Percentiles rank a stretch among this genome's conserved stretches.
These are phyloP conservation scores for Coemansia sp. DNA, from an alignment of 192 early-diverging fungal species.

Conservation along the genomic window DNA sequence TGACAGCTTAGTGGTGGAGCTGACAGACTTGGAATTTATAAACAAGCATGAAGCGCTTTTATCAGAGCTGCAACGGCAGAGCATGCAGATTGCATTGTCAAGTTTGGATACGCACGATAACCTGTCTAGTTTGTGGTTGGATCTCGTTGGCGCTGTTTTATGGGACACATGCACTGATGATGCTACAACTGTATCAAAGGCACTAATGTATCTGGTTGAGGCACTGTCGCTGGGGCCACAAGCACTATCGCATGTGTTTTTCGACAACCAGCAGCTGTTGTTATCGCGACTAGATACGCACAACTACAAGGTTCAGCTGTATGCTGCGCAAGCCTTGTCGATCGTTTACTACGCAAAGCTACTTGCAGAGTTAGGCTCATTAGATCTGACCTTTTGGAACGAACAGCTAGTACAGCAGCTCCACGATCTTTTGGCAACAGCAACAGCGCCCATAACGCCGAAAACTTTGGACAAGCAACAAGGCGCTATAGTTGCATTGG, in stretches of 20 bases:
- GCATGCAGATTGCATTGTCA: slow-evolving; percentile 23
- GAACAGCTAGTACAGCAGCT: slow-evolving; percentile 9
- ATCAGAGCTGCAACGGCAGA: slow-evolving; percentile 15
- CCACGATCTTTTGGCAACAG: slow-evolving; percentile 5
- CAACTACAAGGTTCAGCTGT: slow-evolving; percentile 17
- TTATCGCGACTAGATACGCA: slow-evolving; percentile 15
- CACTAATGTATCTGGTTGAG: slow-evolving; percentile 35
- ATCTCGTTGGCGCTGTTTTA: slow-evolving; percentile 10
- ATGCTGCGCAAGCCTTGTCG: slow-evolving; percentile 24
- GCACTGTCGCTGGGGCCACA: slow-evolving; percentile 24
- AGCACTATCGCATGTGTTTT: slow-evolving; percentile 14
- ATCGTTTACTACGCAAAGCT: slow-evolving; percentile 25
- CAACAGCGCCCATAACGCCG: slow-evolving; percentile 11
- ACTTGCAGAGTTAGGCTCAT: neutral
- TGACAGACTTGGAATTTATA: slow-evolving; percentile 24
- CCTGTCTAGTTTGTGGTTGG: slow-evolving; percentile 17
- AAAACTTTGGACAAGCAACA: slow-evolving; percentile 60
- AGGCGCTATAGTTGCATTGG: slow-evolving; percentile 67
- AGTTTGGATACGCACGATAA: neutral
- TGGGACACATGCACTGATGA: neutral
- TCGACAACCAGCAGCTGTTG: slow-evolving; percentile 17
- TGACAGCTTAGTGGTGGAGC: neutral
- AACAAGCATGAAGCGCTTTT: slow-evolving; percentile 23
- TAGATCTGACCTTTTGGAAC: slow-evolving; percentile 22
- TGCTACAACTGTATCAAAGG: slow-evolving; percentile 14